Evolutionary conservation across 495 filamentous ascomycete genomes (phyloP), one percentile per base, ranked within the genome.

Genomic region (Pseudevernia furfuracea): DNA sequence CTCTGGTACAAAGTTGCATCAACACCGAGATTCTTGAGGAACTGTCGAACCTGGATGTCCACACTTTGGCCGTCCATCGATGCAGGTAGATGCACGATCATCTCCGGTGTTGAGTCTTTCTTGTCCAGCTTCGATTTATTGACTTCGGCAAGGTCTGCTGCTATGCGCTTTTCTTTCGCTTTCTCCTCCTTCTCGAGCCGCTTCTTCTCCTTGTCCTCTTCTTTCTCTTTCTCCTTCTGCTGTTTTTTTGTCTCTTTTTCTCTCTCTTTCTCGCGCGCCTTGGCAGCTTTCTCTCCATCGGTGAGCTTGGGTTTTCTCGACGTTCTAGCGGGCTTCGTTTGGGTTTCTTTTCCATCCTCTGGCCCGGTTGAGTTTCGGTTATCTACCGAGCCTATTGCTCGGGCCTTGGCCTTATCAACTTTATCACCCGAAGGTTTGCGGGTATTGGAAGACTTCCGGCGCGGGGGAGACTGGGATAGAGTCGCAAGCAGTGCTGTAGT

Each of bases 111-210:
- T 0, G 89, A 87, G 21, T 86, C 80, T 68, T 91, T 94, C 75
- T 89, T 91, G 74, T 90, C 85, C 0, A 83, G 87, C 59, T 85
- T 87, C 5, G 87, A 76, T 70, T 86, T 91, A 74, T 96, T 94
- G 53, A 86, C 88, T 56, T 87, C 86, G 15, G 84, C 82, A 14
- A 92, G 76, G 48, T 91, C 89, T 17, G 84, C 82, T 19, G 84
- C 87, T 15, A 77, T 76, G 60, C 87, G 81, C 70, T 87, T 92
- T 69, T 89, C 84, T 53, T 74, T 76, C 2, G 80, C 82, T 69
- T 82, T 85, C 60, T 87, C 80, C 68, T 83, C 82, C 67, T 77
- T 81, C 63, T 74, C 56, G 55, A 75, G 68, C 25, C 74, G 75
- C 62, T 81, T 86, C 75, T 68, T 77, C 72, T 75, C 79, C 71